Base-by-base conservation (phyloP, 2,329 filamentous ascomycete genomes). In the Periconia macrospinosa region DNA sequence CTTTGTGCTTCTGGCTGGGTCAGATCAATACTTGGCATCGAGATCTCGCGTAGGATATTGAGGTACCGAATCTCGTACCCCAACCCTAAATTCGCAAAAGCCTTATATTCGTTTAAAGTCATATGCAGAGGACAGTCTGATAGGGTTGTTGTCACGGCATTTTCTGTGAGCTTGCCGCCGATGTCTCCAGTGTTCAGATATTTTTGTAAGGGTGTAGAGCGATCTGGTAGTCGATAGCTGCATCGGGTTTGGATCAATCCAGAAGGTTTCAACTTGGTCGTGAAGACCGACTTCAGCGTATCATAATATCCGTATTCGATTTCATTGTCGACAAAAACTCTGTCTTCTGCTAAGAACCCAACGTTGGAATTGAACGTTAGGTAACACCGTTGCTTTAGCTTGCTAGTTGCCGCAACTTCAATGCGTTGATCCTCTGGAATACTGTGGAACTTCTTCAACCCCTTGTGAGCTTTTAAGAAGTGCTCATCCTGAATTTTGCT, bases 31-130 rank as follows among this genome's bases (percentile, higher is more conserved):
- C 72, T 72, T 0, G 80, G 78, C 43, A 73, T 69, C 0, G 70
- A 66, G 2, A 88, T 65, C 59, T 86, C 79, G 1, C 74, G 61
- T 0, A 84, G 62, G 2, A 88, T 78, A 49, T 86, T 87, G 9
- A 49, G 2, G 81, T 83, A 87, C 46, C 83, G 81, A 9, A 85
- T 67, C 1, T 67, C 61, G 17, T 74, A 53, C 0, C 83, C 83
- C 1, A 79, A 62, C 0, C 80, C 76, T 2, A 87, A 57, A 0
- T 76, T 63, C 0, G 75, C 73, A n/a, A 86, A 77, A 0, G 78
- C 73, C 47, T 82, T 80, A 62, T 78, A 87, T 49, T 88, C 83
- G 0, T 80, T 77, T 0, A 84, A 53, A 0, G 79, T 74, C 51
- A 88, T 70, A 19, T 77, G 60, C 0, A 52, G 11, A 0, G 85